Evolutionary conservation across 2,329 filamentous ascomycete species (phyloP).

Genomic region (Niveomyces coronatus): DNA sequence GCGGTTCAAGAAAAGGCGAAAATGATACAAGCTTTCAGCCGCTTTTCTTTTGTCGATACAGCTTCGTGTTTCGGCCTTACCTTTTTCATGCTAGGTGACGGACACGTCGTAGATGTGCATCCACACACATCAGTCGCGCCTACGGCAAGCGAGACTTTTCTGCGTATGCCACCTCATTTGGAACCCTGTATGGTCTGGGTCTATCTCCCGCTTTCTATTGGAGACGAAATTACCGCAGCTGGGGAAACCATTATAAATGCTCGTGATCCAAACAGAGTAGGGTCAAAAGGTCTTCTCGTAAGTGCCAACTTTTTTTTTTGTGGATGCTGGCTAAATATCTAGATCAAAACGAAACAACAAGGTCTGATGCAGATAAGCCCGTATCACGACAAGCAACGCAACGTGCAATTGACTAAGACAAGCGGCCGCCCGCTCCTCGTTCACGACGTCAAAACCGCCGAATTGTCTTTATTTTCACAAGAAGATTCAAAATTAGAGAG

Average conservation of each 20-base stretch:
- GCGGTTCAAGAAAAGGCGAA: neutral
- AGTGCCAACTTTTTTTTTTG: neutral
- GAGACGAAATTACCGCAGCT: conserved; percentile 1
- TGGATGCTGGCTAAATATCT: neutral
- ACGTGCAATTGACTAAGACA: neutral
- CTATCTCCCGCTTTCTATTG: neutral
- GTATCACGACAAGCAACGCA: neutral
- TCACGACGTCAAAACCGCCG: neutral
- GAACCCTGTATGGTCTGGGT: neutral
- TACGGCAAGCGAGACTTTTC: conserved; percentile 1
- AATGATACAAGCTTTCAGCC: neutral
- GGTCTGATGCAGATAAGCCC: neutral
- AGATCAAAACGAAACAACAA: conserved; percentile 3
- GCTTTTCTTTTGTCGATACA: conserved; percentile 1
- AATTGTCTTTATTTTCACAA: neutral
- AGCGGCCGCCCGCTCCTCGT: neutral
- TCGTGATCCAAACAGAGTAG: neutral
- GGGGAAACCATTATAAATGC: neutral
- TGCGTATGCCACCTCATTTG: neutral
- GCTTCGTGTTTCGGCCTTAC: conserved; percentile 2
- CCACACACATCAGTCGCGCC: neutral
- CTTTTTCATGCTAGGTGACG: neutral
- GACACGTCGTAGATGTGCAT: neutral
- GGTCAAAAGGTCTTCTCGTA: neutral
- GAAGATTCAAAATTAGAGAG: neutral